Evolutionary conservation across 2,329 filamentous ascomycete genomes (phyloP).

Genomic region (Fusarium continuum): DNA sequence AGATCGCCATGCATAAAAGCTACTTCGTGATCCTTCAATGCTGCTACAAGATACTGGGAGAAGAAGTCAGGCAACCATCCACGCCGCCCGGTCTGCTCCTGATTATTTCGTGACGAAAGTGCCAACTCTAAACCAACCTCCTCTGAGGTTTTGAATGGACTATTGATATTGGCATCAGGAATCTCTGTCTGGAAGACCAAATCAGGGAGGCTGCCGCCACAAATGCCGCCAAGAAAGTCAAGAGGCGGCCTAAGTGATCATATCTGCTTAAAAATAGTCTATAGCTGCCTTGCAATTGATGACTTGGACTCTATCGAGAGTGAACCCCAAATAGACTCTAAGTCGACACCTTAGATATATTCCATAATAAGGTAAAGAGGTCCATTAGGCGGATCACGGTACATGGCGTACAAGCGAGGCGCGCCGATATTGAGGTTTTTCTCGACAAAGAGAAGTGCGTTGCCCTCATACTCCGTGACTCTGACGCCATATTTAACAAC

Average conservation of each 20-base stretch:
- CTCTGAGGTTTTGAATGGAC: background rate
- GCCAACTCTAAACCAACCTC: background rate
- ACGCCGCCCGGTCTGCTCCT: background rate
- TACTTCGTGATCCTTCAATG: background rate
- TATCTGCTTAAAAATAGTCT: background rate
- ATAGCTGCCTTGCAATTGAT: background rate
- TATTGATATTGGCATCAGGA: background rate
- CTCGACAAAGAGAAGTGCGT: background rate
- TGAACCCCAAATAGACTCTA: background rate
- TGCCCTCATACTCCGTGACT: background rate
- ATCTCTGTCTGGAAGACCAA: background rate
- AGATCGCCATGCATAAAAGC: background rate
- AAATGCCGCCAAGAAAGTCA: background rate
- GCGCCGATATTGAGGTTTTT: background rate
- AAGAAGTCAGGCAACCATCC: background rate
- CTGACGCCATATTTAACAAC: background rate
- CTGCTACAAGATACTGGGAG: background rate
- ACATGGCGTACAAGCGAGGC: background rate
- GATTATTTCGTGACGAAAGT: background rate
- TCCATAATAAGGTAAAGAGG: background rate
- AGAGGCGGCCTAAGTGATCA: background rate
- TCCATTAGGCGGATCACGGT: background rate
- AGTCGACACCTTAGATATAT: background rate
- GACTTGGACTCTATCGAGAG: background rate
- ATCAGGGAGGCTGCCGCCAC: background rate